Evolutionary conservation across 2,329 filamentous ascomycete genomes (phyloP), one percentile per base, ranked within the genome.

Genomic region (Cryphonectria carpinicola): DNA sequence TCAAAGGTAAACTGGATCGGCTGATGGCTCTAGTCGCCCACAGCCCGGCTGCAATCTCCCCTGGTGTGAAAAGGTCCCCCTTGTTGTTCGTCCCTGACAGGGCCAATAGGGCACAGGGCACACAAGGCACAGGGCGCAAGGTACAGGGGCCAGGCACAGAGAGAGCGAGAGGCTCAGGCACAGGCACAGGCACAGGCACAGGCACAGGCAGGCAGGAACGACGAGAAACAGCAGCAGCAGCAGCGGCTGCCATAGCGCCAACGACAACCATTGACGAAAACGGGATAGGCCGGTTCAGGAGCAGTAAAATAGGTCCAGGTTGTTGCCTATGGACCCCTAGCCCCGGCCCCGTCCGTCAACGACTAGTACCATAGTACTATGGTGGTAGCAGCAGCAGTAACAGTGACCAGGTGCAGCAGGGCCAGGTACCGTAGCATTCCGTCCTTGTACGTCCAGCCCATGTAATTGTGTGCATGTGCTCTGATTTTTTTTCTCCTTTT

Each of bases 41-140:
- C 54, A 58, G 14, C 52, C 52, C 52, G 52, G 52, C 13, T 28
- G 52, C 52, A 56, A 56, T 56, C 52, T 56, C 52, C n/a, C n/a
- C 52, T 56, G 52, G 52, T 28, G 52, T 56, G 46, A 49, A 49
- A 11, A 49, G 7, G 32, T 32, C 32, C n/a, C 43, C 43, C 43
- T 49, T 22, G 43, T 49, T 19, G 43, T 49, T 49, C 4, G 49
- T 54, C 22, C 49, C n/a, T 54, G 49, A 25, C 49, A 54, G 22
- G 49, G n/a, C 49, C 10, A 3, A 56, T 13, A 17, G 52, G 52
- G 52, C 52, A 6, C 52, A 28, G 25, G 52, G n/a, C n/a, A 28
- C 52, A 54, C 6, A 28, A 14, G 52, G 25, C 25, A 52, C 46
- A 52, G 46, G 46, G 19, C 19, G 6, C 46, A 19, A 22, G 46